Evolutionary conservation across 1,284 basidiomycete species (phyloP).

Genomic region (Naganishia liquefaciens): DNA sequence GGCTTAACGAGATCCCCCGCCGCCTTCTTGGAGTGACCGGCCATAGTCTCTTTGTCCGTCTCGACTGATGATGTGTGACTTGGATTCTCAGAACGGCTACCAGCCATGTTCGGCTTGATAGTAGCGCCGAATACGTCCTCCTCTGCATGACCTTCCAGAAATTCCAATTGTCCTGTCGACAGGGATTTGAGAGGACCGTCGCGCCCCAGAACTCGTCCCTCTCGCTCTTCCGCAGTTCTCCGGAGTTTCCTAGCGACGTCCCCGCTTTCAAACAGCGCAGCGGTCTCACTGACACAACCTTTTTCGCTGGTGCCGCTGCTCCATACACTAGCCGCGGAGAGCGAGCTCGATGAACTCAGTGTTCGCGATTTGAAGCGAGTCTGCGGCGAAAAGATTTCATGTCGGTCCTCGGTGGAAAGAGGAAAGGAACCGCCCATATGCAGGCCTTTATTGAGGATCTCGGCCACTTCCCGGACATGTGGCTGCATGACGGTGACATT

Average conservation of each 20-base stretch:
- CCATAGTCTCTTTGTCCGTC: too few relatives aligned
- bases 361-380: constrained; percentile 3
- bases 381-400: constrained; percentile 3
- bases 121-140: background rate
- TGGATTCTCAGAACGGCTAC: too few relatives aligned
- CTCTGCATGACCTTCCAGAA: background rate
- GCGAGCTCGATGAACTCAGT: constrained; percentile 7
- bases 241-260: background rate
- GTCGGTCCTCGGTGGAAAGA: background rate
- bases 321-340: background rate
- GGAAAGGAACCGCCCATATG: background rate
- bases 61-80: too few relatives aligned
- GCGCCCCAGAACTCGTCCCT: background rate
- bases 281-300: background rate
- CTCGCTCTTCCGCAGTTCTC: constrained; percentile 3
- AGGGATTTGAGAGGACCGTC: background rate
- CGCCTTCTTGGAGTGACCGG: too few relatives aligned
- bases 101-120: background rate
- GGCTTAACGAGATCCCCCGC: too few relatives aligned
- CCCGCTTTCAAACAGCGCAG: constrained; percentile 4
- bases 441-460: background rate
- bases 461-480: constrained; percentile 5
- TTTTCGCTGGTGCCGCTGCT: background rate
- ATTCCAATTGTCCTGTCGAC: background rate
- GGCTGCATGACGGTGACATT: background rate